These are phyloP conservation scores for Saturnispora sekii DNA, from an alignment of 805 yeast genomes.

Conservation along the genomic window DNA sequence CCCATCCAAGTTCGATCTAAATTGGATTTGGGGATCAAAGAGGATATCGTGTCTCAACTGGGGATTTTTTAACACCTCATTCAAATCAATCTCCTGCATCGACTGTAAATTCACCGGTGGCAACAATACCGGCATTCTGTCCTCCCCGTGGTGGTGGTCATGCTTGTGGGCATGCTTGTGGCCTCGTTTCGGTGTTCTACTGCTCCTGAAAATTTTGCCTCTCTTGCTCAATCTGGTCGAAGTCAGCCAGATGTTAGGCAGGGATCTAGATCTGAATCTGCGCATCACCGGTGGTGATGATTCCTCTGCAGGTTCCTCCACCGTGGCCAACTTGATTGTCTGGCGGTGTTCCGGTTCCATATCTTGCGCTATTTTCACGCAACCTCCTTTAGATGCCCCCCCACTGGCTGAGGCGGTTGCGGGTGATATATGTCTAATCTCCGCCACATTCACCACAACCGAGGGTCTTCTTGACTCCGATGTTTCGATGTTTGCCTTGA, in stretches of 20 bases:
- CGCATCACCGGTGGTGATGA: neutral
- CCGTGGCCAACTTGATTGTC: neutral
- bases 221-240: slow-evolving; percentile 5
- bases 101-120: slow-evolving; percentile 83
- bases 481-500: slow-evolving; percentile 5
- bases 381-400: too few species aligned
- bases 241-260: slow-evolving; percentile 27
- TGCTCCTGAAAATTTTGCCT: too few species aligned
- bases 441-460: slow-evolving; percentile 19
- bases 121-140: slow-evolving; percentile 22
- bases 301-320: neutral
- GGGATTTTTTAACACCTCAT: slow-evolving; percentile 83
- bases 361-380: too few species aligned
- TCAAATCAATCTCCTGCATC: slow-evolving; percentile 75
- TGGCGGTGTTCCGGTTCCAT: too few species aligned
- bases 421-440: slow-evolving; percentile 13
- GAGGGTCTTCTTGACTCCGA: slow-evolving; percentile 25
- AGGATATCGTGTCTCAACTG: slow-evolving; percentile 88
- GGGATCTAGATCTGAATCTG: slow-evolving; percentile 26
- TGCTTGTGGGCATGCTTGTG: slow-evolving; percentile 3
- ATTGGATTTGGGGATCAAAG: slow-evolving; percentile 86
- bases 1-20: slow-evolving; percentile 84
- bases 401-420: neutral
- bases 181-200: too few species aligned
- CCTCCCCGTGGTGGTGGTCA: slow-evolving; percentile 1